Evolutionary conservation across 768 basidiomycete species (phyloP), one percentile per base, ranked within the genome.

Genomic region (Cystobasidium ongulense): DNA sequence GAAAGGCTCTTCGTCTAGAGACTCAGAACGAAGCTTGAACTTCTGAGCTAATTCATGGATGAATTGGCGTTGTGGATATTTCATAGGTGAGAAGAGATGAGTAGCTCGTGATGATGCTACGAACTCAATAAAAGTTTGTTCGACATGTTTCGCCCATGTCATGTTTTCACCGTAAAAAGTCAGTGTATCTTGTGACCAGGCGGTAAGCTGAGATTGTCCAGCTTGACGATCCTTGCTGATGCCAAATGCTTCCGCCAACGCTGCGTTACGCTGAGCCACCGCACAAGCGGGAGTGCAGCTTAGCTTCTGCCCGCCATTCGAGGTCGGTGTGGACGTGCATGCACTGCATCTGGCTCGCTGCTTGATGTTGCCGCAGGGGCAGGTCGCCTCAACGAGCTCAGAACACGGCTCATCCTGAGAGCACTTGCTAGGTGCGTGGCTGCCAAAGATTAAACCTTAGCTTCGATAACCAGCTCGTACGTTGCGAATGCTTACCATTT

Each of bases 1-100:
- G 78, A 90, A 85, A 0, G 95, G 95, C 77, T 96, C 95, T 77
- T 90, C 89, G 80, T 97, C 95, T 23, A 99, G 86, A 83, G 92
- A 87, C 77, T 90, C 86, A 0, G 89, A 87, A 74, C 91, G 89
- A 80, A 97, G 86, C 23, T 91, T 85, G 79, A 95, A 98, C 3
- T 88, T 82, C 7, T 85, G 83, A 0, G 91, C 90, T 25, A 96
- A 85, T 87, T 90, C 76, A 29, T 76, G 62, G 2, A 93, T 91
- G 80, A 96, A 95, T 77, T 90, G 88, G 61, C 93, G 85, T 72
- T 90, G 87, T 7, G 88, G 86, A 3, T 84, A 84, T 25, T 89
- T 87, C 90, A 90, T 93, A 71, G 87, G 87, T 0, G 92, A 91
- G 63, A 96, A 80, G 1, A 91, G 86, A 74, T 89, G 88, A 3